Evolutionary conservation across 805 yeast genomes (phyloP), one percentile per base, ranked within the genome.

Genomic region (Blastobotrys parvus): DNA sequence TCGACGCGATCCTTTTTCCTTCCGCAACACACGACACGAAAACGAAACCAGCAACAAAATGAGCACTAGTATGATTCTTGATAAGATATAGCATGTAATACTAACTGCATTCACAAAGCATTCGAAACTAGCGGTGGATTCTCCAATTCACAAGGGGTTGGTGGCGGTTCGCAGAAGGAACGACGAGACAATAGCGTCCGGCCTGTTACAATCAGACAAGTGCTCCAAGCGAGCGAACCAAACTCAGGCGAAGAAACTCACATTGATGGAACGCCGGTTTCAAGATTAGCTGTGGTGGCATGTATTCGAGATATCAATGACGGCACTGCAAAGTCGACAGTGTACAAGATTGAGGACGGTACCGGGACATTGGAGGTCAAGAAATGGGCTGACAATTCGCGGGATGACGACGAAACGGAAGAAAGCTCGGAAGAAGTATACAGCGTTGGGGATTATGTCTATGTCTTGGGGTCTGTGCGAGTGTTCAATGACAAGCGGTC

Each of bases 151-250:
- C 43, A 39, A 31, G 22, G 34, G 7, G 34, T 38, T 37, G 31
- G 38, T 17, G 21, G 27, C 16, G n/a, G n/a, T n/a, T 18, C 25
- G 13, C 38, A 35, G 38, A 13, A 29, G 10, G 23, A 35, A 13
- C 19, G 22, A 17, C 18, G 21, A 17, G 19, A 11, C 18, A 42
- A 40, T 41, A 16, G 51, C 21, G 39, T 56, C 16, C 55, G 67
- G 8, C 82, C 88, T 0, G 81, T 81, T 15, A 80, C 87, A 7
- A 70, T 82, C 55, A 77, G 77, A 55, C 84, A 79, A 60, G 60
- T 80, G 39, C 64, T 66, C 48, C 77, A 74, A 42, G 71, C 80
- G 3, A 54, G 65, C 8, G 77, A 74, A 45, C 76, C 74, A 11
- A 8, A 16, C 17, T 17, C 27, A 3, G 84, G 78, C 55, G 76